Evolutionary conservation across 108 stramenopile species (phyloP).

Genomic region (Fragilariopsis cylindrus): DNA sequence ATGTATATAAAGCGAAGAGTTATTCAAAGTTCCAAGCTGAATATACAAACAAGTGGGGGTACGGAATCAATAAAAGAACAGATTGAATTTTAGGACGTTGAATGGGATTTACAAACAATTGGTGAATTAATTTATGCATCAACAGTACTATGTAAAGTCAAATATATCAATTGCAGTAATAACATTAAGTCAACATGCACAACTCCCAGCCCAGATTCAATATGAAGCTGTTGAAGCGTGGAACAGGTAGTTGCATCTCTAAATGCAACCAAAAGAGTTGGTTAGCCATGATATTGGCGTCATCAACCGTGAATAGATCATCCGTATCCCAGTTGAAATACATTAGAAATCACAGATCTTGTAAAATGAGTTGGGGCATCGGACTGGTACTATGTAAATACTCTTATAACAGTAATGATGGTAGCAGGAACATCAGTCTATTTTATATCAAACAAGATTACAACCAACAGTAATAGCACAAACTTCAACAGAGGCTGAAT

Average conservation of each 20-base stretch:
- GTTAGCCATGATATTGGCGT: neutral
- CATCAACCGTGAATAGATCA: neutral
- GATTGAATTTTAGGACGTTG: neutral
- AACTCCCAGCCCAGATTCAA: neutral
- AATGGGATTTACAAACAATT: neutral
- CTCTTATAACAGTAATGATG: neutral
- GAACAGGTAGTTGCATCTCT: neutral
- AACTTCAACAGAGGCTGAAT: constrained; percentile 35
- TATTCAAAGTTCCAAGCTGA: neutral
- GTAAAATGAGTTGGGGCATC: constrained; percentile 41
- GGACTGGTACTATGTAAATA: constrained; percentile 35
- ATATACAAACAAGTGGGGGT: too few species aligned
- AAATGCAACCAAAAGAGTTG: neutral
- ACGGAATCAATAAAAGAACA: neutral
- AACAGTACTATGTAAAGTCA: constrained; percentile 12
- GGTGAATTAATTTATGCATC: constrained; percentile 38
- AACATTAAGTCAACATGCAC: constrained; percentile 2
- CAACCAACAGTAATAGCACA: constrained; percentile 26
- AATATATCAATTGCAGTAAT: constrained; percentile 6
- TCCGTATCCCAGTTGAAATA: too few species aligned
- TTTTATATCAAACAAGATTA: constrained; percentile 15
- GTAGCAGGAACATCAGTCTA: constrained; percentile 35
- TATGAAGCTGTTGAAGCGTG: neutral
- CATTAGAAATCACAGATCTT: neutral
- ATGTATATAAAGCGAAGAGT: too few species aligned